Percentiles rank a stretch among this genome's conserved stretches.
phyloP scores from a whole-genome alignment of 129 eudicot genomes.

The Deinandra increscens region DNA sequence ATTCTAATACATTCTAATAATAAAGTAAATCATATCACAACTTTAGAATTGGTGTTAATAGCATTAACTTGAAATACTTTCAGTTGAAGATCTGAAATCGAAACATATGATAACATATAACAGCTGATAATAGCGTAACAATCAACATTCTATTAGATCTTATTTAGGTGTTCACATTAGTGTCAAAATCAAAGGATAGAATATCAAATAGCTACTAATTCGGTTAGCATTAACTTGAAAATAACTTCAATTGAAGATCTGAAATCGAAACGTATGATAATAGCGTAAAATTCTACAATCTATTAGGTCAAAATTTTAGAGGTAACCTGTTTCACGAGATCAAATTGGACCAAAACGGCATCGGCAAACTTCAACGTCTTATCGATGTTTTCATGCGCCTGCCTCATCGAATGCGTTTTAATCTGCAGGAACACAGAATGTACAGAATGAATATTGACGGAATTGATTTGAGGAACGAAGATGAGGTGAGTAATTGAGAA shows the following conservation, averaged over 20 bases:
- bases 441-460: not conserved
- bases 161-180: not conserved
- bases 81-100: too few species aligned
- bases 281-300: not conserved
- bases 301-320: not conserved
- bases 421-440: slow-evolving; percentile 36
- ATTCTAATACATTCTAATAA: too few species aligned
- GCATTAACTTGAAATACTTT: too few species aligned
- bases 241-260: not conserved
- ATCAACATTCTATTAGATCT: too few species aligned
- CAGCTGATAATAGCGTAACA: too few species aligned
- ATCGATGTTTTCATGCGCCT: slow-evolving; percentile 91
- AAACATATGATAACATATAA: too few species aligned
- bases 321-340: slow-evolving; percentile 65
- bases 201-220: not conserved
- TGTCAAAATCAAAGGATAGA: not conserved
- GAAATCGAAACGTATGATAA: not conserved
- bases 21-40: too few species aligned
- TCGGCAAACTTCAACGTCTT: slow-evolving; percentile 79
- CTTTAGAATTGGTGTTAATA: too few species aligned
- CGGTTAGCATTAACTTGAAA: not conserved
- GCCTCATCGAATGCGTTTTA: slow-evolving; percentile 76
- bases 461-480: not conserved
- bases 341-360: slow-evolving; percentile 57
- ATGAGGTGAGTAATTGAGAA: not conserved